phyloP scores from a whole-genome alignment of 148 eudicot genomes.

The Rhododendron ovatum region DNA sequence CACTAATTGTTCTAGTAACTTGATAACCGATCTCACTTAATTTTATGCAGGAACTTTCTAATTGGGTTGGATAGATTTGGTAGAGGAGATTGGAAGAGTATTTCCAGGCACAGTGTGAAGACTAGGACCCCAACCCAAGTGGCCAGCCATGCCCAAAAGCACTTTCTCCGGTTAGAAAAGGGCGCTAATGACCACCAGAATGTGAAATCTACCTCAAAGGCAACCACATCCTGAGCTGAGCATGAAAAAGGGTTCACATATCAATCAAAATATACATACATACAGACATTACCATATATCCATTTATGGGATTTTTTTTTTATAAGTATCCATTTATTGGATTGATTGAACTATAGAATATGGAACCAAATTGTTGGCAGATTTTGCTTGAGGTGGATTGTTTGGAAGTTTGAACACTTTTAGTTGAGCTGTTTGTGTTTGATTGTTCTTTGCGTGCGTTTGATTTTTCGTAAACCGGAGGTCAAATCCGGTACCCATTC shows the following conservation, averaged over 20 bases:
- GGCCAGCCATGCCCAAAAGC: neutral
- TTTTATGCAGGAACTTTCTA: neutral
- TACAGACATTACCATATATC: neutral
- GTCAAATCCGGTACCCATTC: neutral
- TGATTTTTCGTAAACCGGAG: neutral
- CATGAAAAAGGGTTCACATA: neutral
- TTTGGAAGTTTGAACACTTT: neutral
- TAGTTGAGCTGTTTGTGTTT: neutral
- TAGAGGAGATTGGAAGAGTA: neutral
- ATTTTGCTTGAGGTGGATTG: neutral
- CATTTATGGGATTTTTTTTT: neutral
- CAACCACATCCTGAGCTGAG: neutral
- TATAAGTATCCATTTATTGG: neutral
- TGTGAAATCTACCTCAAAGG: neutral
- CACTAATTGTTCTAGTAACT: neutral
- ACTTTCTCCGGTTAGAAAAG: neutral
- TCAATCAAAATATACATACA: too few species aligned
- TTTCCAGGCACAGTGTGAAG: neutral
- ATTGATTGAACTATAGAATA: neutral
- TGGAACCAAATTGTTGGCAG: neutral
- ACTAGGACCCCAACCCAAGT: neutral
- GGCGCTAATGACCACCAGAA: neutral
- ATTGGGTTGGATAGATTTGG: neutral
- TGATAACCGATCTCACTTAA: neutral
- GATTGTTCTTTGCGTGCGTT: neutral